Evolutionary conservation across 768 basidiomycete species (phyloP), one percentile per base, ranked within the genome.

Genomic region (Porpolomopsis calyptriformis): DNA sequence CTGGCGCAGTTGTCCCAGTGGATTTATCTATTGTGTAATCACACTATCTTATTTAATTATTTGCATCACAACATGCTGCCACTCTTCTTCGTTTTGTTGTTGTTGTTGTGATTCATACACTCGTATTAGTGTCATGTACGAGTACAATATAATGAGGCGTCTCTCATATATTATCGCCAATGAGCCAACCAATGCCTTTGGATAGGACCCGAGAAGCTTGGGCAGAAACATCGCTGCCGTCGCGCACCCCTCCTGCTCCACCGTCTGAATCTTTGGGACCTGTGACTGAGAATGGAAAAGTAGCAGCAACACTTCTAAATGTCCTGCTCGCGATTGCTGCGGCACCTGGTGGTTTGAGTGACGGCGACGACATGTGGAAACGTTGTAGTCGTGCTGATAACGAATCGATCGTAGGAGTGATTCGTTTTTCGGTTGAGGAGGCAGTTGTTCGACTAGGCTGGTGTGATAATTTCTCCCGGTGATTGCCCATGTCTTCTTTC

Each of bases 181-280:
- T 80, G 23, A 98, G 70, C 94, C 94, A 98, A 23, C 93, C 93
- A 43, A 98, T 88, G 6, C 94, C 94, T 56, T 84, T 83, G 29
- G 88, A 85, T 34, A 98, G 62, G 3, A 80, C 88, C 25, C 82
- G 73, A 40, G 79, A 77, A 2, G 89, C 89, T 54, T 83, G 80
- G n/a, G 74, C 61, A 16, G 81, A 77, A 34, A 85, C 79, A 44
- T 84, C 83, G 14, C 74, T 78, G 31, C 67, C 67, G 43, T 74
- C 74, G 49, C 63, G 64, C 48, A 66, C 63, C 40, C 68, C 60
- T 39, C 68, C 63, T 45, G 63, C 60, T 43, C 67, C 67, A 39
- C 69, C 72, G 43, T 75, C 73, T 12, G 67, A 66, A 20, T 51
- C 49, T 49, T 65, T 64, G 38, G 69, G 66, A 22, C 64, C 62